phyloP scores from a whole-genome alignment of 805 yeast genomes.

The Kluyveromyces siamensis region DNA sequence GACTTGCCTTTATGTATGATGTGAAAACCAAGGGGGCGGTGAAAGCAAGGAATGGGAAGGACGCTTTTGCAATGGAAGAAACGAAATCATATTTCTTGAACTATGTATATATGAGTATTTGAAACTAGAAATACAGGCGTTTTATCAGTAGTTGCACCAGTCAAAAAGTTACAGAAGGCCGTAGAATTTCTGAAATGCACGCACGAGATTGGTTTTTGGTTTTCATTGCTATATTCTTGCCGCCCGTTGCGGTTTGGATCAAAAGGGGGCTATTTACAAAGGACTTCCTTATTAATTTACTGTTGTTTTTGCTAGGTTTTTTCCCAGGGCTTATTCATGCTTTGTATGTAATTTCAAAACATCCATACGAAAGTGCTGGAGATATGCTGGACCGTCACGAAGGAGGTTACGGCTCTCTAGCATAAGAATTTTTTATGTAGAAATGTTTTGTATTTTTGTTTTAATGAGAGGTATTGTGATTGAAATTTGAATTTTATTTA shows the following conservation, averaged over 20 bases:
- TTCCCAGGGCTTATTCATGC: slow-evolving; percentile 67
- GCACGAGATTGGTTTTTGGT: slow-evolving; percentile 56
- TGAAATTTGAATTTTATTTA: too few relatives aligned
- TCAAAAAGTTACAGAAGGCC: too few relatives aligned
- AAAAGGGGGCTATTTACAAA: slow-evolving; percentile 46
- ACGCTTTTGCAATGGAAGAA: too few relatives aligned
- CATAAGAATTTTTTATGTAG: slow-evolving; percentile 1
- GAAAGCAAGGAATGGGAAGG: too few relatives aligned
- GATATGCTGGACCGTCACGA: slow-evolving; percentile 4
- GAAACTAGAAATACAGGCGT: too few relatives aligned
- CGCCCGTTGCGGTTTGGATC: slow-evolving; percentile 63
- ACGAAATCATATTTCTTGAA: too few relatives aligned
- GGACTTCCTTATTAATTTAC: slow-evolving; percentile 44
- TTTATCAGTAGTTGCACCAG: background rate
- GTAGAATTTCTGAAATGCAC: slow-evolving; percentile 18
- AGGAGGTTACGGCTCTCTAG: slow-evolving; percentile 10
- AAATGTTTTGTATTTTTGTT: background rate
- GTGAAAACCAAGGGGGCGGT: too few relatives aligned
- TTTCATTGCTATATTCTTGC: slow-evolving; percentile 56
- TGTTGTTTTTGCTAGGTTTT: slow-evolving; percentile 52
- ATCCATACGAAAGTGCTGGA: slow-evolving; percentile 35
- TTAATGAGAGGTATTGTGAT: too few relatives aligned
- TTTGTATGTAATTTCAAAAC: slow-evolving; percentile 51
- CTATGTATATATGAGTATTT: too few relatives aligned
- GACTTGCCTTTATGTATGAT: too few relatives aligned